Evolutionary conservation across 805 yeast species (phyloP).

Genomic region (Nakazawaea wyomingensis): DNA sequence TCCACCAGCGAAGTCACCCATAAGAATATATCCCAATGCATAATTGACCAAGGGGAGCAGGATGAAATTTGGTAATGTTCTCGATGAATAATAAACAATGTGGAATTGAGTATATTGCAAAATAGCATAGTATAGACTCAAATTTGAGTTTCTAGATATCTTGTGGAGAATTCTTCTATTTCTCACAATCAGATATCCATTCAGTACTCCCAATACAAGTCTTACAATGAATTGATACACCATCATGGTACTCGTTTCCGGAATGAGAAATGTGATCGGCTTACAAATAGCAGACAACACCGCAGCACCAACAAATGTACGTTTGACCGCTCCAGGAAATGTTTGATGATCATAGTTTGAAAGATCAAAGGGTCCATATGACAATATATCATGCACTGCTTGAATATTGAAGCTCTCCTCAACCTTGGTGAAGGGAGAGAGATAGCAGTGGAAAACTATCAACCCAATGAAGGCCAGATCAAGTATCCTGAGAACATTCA

Average conservation of each 20-base stretch:
- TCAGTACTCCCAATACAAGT: constrained; percentile 55
- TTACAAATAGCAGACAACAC: constrained; percentile 43
- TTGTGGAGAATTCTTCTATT: constrained; percentile 37
- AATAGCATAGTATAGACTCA: constrained; percentile 53
- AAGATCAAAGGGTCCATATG: constrained; percentile 48
- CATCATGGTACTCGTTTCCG: constrained; percentile 9
- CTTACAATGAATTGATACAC: constrained; percentile 53
- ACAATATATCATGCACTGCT: constrained; percentile 77
- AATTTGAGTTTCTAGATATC: constrained; percentile 17
- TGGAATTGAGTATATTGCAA: constrained; percentile 73
- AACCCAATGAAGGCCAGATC: constrained; percentile 26
- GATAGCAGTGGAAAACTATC: constrained; percentile 42
- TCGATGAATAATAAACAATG: constrained; percentile 68
- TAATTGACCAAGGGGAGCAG: constrained; percentile 67
- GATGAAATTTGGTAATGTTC: constrained; percentile 85
- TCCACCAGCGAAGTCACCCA: constrained; percentile 43
- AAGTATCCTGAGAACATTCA: background rate
- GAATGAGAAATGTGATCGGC: constrained; percentile 24
- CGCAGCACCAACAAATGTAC: constrained; percentile 74
- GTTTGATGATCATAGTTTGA: constrained; percentile 61
- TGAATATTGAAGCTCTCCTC: constrained; percentile 92
- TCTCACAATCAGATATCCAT: constrained; percentile 46
- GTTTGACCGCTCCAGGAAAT: constrained; percentile 88
- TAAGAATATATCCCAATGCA: constrained; percentile 46
- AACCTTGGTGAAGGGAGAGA: constrained; percentile 84